phyloP scores from a whole-genome alignment of 2,329 filamentous ascomycete species.

The Microsporum ferrugineum region DNA sequence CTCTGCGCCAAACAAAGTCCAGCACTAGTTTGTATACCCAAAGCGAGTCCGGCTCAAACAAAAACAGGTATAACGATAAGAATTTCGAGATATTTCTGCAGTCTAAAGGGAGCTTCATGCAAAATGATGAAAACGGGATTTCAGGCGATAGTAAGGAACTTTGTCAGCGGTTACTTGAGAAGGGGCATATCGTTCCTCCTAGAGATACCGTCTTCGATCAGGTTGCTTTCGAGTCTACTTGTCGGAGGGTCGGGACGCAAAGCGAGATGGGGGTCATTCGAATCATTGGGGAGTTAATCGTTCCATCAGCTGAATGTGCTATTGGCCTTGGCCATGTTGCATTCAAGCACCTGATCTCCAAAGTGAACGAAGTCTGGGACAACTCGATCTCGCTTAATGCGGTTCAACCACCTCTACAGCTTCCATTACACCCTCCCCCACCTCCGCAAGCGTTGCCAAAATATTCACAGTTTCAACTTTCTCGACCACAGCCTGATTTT shows the following conservation, averaged over 20 bases:
- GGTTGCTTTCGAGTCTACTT: slow-evolving; percentile 25
- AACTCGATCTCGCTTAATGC: too few relatives aligned
- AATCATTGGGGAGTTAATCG: slow-evolving; percentile 26
- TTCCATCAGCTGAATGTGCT: slow-evolving; percentile 29
- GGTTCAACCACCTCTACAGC: too few relatives aligned
- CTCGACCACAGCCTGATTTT: slow-evolving; percentile 28
- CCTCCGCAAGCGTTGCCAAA: too few relatives aligned
- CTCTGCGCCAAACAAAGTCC: slow-evolving; percentile 17
- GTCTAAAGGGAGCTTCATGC: slow-evolving; percentile 16
- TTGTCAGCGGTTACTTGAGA: slow-evolving; percentile 20
- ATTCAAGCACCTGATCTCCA: slow-evolving; percentile 29
- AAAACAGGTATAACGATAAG: slow-evolving; percentile 15
- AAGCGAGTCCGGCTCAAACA: slow-evolving; percentile 17
- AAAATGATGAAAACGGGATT: slow-evolving; percentile 15
- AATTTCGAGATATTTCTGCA: slow-evolving; percentile 13
- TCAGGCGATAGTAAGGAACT: slow-evolving; percentile 17
- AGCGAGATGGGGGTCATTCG: slow-evolving; percentile 23
- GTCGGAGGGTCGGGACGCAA: slow-evolving; percentile 18
- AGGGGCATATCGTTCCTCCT: slow-evolving; percentile 19
- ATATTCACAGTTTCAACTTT: too few relatives aligned
- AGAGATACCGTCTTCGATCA: slow-evolving; percentile 24
- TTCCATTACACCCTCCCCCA: too few relatives aligned
- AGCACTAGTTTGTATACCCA: slow-evolving; percentile 11
- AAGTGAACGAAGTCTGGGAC: slow-evolving; percentile 36
- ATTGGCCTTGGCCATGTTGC: slow-evolving; percentile 17